Base-by-base conservation (phyloP, 345 rosid genomes). In the Pistacia integerrima region DNA sequence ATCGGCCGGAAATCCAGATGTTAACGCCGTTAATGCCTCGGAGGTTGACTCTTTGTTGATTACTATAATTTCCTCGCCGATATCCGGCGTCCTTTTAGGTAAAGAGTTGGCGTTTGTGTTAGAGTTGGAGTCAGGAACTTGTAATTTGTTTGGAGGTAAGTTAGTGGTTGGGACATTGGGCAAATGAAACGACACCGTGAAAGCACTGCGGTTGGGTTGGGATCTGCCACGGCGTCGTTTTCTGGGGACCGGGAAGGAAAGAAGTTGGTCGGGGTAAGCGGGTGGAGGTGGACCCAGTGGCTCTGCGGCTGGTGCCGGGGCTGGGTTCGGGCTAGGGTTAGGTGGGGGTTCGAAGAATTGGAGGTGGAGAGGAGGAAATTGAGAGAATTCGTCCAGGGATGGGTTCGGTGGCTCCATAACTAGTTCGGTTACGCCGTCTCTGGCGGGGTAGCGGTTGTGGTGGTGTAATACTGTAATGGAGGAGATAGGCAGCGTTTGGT, bases 1-100 rank as follows among this genome's bases (percentile, higher is more conserved):
- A 76, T 96, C 99, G 0, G 98, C 98, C 0, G 98, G 99, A 81
- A 96, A 96, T 22, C 99, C 99, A 13, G 99, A 93, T 0, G 98
- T 86, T 41, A 96, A 91, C 10, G 94, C 99, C 2, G 82, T 92
- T 61, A 96, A 66, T 38, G 99, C 99, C 85, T 96, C 99, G 2
- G 88, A 63, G 11, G 98, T 96, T 62, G 99, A 82, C n/a, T 96
- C 98, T 72, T 86, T 92, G 69, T 93, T 96, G 79, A 96, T 92
- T 44, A 93, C 93, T 28, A 96, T 93, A 76, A 96, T 96, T 86
- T 96, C 99, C 68, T 92, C 98, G 13, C 91, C 84, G 0, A 89
- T 73, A 59, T 88, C 77, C 70, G 78, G 91, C 55, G 67, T 57
- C 20, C 72, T 56, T 8, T 33, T 22, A 30, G 44, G 44, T 25